Evolutionary conservation across 2,329 filamentous ascomycete genomes (phyloP), one percentile per base, ranked within the genome.

Genomic region (Onygenales sp.): DNA sequence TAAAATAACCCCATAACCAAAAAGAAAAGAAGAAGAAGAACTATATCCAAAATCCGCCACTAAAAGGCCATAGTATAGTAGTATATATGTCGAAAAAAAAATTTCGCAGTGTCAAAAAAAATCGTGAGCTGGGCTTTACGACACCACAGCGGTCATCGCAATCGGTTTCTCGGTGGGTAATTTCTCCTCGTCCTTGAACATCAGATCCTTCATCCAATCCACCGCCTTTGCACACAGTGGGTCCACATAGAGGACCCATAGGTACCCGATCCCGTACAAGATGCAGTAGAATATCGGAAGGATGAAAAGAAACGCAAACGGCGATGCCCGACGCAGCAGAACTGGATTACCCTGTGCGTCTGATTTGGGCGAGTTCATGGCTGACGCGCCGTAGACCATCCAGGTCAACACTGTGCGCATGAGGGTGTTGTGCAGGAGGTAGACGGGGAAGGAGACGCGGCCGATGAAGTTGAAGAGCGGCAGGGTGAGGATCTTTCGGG

Each of bases 381-480:
- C 53, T n/a, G 51, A 43, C 32, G 46, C 46, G 7, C 58, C 55
- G 42, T 63, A 65, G 2, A 61, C 50, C 52, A 65, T 48, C 58
- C 59, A 61, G 21, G 58, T 56, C 17, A 64, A 49, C 2, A 65
- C 49, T 2, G 62, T 63, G n/a, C 61, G 56, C 45, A 65, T 63
- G 2, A 65, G 45, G 1, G 58, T 58, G 37, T 62, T 60, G 55
- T 65, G 63, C 5, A 65, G 51, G 7, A 65, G 53, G 53, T 65
- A 65, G 8, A 65, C 59, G 9, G 63, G 57, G 54, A 65, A 63
- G 8, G 62, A 64, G 11, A 61, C 56, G 0, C 61, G 59, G 8
- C 63, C 63, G 6, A 65, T 50, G 55, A 62, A 65, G 39, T 61
- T 63, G 52, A 64, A 58, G 9, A 64, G 27, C 2, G 60, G 58